Evolutionary conservation across 176 grass and related monocot genomes (phyloP), one percentile per base, ranked within the genome.

Genomic region (Alloteropsis semialata): DNA sequence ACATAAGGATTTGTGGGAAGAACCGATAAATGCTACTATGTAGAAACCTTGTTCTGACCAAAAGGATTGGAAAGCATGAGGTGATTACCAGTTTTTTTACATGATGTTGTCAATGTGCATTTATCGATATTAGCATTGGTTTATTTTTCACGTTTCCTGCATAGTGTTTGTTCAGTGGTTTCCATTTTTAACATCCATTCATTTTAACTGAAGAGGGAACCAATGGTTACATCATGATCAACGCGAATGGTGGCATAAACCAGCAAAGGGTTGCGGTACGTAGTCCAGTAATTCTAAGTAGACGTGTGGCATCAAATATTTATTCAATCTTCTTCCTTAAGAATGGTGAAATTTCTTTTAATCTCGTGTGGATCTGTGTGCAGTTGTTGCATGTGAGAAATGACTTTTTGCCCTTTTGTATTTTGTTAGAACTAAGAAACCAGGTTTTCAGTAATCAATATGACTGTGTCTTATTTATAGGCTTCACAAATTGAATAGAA

Each of bases 171-270:
- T 75, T 69, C 59, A 67, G 1, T 72, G 13, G 0, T 48, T 24
- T 88, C 0, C 78, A 46, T 29, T 42, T 78, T 63, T 83, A 38
- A 56, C 60, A 48, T 74, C 14, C n/a, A 33, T 67, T 65, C 66
- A 32, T 49, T 0, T 22, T 54, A 59, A 87, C 32, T 86, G 36
- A 82, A 97, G 95, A 86, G 68, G 86, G 78, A 53, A 81, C 46
- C 33, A 94, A 89, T 56, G 90, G 95, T 61, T 94, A 94, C 79
- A 94, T 94, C 85, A 72, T 94, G 86, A 87, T 97, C 41, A 94
- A 90, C 88, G 92, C 95, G 75, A 97, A 94, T 89, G 95, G 95
- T 80, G 95, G 95, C 48, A 97, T 97, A 85, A 97, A 97, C 69
- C 95, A 97, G 78, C 92, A 94, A 85, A 91, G 95, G 64, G 95